These are phyloP conservation scores for Tricholoma hemisulphureum DNA, from an alignment of 768 basidiomycete species.

Conservation along the genomic window DNA sequence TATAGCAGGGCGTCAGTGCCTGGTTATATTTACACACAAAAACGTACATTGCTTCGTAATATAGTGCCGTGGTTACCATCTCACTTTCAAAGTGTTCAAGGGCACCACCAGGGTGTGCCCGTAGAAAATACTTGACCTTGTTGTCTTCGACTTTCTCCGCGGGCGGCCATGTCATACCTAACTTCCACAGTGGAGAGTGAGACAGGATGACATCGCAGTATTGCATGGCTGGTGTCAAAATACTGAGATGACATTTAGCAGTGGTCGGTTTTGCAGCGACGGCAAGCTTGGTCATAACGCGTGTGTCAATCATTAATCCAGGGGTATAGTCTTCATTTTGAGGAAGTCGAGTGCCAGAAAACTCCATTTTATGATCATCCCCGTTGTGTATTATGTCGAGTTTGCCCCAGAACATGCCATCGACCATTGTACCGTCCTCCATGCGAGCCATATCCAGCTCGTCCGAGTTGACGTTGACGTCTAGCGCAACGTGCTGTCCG, in stretches of 20 bases:
- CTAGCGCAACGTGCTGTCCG: conserved; percentile 77
- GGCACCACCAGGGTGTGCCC: conserved; percentile 82
- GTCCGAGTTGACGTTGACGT: conserved; percentile 75
- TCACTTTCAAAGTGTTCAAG: conserved; percentile 85
- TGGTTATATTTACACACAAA: not conserved
- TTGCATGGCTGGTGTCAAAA: conserved; percentile 69
- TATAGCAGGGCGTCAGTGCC: conserved; percentile 2
- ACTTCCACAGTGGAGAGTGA: conserved; percentile 72
- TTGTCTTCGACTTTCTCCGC: conserved; percentile 65
- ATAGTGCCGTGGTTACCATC: conserved; percentile 75
- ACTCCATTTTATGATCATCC: conserved; percentile 78
- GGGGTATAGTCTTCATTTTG: conserved; percentile 60
- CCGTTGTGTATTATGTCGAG: conserved; percentile 78
- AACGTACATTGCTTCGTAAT: conserved; percentile 82
- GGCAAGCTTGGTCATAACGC: conserved; percentile 74
- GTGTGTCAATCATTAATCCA: conserved; percentile 73
- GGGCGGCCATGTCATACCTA: conserved; percentile 76
- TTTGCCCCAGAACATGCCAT: conserved; percentile 87
- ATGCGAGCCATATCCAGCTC: conserved; percentile 90
- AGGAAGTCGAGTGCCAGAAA: conserved; percentile 72
- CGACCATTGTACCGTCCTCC: conserved; percentile 86
- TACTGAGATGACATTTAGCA: conserved; percentile 74
- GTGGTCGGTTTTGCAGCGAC: conserved; percentile 70
- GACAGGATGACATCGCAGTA: conserved; percentile 78
- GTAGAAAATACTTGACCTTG: conserved; percentile 80